phyloP scores from a whole-genome alignment of 768 basidiomycete species.

The Cystobasidium onofrii region DNA sequence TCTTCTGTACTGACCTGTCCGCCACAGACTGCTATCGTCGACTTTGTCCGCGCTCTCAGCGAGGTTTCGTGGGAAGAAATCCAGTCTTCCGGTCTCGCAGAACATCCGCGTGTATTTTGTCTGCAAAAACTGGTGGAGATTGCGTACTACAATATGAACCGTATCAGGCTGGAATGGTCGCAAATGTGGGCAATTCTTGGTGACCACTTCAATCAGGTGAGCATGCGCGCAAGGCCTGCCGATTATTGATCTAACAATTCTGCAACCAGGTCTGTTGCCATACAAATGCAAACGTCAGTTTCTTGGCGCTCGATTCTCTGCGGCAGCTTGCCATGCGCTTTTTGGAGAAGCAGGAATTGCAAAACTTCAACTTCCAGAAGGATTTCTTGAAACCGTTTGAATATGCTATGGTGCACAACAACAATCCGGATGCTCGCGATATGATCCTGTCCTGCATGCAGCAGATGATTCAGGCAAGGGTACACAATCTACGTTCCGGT shows the following conservation, averaged over 20 bases:
- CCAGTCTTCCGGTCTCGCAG: constrained; percentile 86
- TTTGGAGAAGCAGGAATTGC: constrained; percentile 92
- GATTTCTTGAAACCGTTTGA: constrained; percentile 98
- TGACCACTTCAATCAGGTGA: constrained; percentile 94
- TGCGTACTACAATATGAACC: constrained; percentile 98
- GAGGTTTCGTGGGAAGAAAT: constrained; percentile 99
- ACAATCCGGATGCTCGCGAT: constrained; percentile 89
- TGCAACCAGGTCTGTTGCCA: constrained; percentile 85
- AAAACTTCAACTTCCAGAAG: constrained; percentile 98
- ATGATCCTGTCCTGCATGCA: constrained; percentile 97
- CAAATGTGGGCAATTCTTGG: constrained; percentile 96
- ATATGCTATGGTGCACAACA: constrained; percentile 93
- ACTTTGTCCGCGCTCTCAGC: constrained; percentile 90
- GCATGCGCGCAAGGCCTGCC: background rate
- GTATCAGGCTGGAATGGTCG: constrained; percentile 96
- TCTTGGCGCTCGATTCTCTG: constrained; percentile 92
- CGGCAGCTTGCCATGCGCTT: constrained; percentile 97
- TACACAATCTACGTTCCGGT: constrained; percentile 89
- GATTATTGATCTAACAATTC: background rate
- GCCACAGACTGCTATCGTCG: constrained; percentile 80
- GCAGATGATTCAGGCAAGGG: constrained; percentile 95
- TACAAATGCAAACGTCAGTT: constrained; percentile 89
- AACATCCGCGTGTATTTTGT: constrained; percentile 90
- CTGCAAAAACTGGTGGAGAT: constrained; percentile 97
- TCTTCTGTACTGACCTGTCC: background rate